A percentile compares a stretch with the other conserved stretches of the same genome.
phyloP scores from a whole-genome alignment of 225 moss, liverwort and hornwort genomes.

The Polytrichum commune region DNA sequence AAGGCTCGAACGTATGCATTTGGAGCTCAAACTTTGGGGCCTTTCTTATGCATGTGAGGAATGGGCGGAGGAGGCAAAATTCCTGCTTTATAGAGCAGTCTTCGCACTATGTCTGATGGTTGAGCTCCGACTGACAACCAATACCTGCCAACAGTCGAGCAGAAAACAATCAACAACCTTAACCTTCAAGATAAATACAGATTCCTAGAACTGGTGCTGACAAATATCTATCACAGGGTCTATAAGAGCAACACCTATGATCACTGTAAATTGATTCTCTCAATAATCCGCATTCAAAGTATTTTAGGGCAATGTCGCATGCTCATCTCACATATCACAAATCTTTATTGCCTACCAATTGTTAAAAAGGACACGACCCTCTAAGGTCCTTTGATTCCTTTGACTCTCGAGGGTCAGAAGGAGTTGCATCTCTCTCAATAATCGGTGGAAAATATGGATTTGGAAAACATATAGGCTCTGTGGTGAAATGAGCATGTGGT shows the following conservation, averaged over 20 bases:
- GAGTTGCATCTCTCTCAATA: too few relatives aligned
- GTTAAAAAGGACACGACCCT: too few relatives aligned
- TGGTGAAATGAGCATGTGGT: too few relatives aligned
- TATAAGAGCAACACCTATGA: background rate
- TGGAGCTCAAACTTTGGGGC: slow-evolving; percentile 41
- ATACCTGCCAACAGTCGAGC: slow-evolving; percentile 45
- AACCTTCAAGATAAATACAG: background rate
- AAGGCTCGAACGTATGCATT: too few relatives aligned
- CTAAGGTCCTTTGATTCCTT: too few relatives aligned
- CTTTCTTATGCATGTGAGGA: slow-evolving; percentile 59
- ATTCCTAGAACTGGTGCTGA: background rate
- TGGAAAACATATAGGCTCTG: too few relatives aligned
- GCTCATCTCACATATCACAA: background rate
- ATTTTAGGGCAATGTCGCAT: background rate
- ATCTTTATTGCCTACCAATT: too few relatives aligned
- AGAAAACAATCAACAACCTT: background rate
- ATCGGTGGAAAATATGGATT: too few relatives aligned
- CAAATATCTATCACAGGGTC: background rate
- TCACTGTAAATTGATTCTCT: background rate
- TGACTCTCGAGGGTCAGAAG: too few relatives aligned
- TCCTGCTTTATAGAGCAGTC: slow-evolving; percentile 77
- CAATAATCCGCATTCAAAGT: background rate
- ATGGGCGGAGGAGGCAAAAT: slow-evolving; percentile 78
- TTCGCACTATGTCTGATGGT: slow-evolving; percentile 85
- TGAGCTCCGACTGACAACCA: slow-evolving; percentile 99